These are phyloP conservation scores for Saccharomyces hybrid DNA, from an alignment of 1,139 yeast genomes.

Conservation along the genomic window DNA sequence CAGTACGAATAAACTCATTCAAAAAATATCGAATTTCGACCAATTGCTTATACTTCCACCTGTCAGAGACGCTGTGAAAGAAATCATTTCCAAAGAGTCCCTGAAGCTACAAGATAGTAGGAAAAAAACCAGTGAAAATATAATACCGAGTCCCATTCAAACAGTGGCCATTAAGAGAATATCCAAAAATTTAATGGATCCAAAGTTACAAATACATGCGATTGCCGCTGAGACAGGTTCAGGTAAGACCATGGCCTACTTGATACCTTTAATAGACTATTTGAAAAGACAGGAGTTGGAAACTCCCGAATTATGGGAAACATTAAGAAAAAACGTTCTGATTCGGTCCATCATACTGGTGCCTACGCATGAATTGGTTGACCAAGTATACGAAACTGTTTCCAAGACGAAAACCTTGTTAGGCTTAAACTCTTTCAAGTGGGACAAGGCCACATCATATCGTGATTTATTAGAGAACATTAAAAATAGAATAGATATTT, in stretches of 20 bases:
- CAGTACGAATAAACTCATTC: conserved; percentile 26
- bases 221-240: conserved; percentile 96
- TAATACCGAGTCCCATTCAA: conserved; percentile 59
- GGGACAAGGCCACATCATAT: conserved; percentile 48
- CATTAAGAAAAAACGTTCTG: conserved; percentile 34
- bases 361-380: conserved; percentile 85
- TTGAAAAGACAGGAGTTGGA: conserved; percentile 49
- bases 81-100: conserved; percentile 46
- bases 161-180: conserved; percentile 48
- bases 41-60: conserved; percentile 59
- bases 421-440: conserved; percentile 44
- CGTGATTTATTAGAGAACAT: conserved; percentile 43
- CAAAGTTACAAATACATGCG: conserved; percentile 55
- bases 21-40: conserved; percentile 52
- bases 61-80: conserved; percentile 54
- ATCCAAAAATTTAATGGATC: conserved; percentile 32
- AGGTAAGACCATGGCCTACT: conserved; percentile 90
- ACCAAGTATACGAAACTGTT: conserved; percentile 60
- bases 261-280: conserved; percentile 65
- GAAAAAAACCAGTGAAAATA: conserved; percentile 17
- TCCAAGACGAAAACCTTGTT: conserved; percentile 36
- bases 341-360: conserved; percentile 66
- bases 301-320: conserved; percentile 32
- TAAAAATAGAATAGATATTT: conserved; percentile 55
- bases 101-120: conserved; percentile 14